Percentiles rank a stretch among this genome's conserved stretches.
phyloP scores from a whole-genome alignment of 805 yeast genomes.

The Myxozyma monticola region DNA sequence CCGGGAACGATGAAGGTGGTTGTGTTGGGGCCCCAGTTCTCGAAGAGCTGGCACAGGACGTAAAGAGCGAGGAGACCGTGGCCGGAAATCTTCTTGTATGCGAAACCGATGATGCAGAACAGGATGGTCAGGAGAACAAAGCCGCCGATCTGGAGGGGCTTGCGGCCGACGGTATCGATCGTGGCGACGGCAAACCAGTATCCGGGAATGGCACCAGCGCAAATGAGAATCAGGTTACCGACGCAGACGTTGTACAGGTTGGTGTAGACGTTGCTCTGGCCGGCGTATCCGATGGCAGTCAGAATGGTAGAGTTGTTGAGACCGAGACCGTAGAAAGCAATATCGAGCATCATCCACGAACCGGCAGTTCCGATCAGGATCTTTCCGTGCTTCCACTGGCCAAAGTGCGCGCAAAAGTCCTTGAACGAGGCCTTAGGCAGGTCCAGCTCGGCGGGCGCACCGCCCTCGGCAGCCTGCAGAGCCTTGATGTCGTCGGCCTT shows the following conservation, averaged over 20 bases:
- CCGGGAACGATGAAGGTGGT: slow-evolving; percentile 91
- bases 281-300: slow-evolving; percentile 81
- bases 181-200: slow-evolving; percentile 85
- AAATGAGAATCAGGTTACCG: slow-evolving; percentile 87
- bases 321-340: slow-evolving; percentile 87
- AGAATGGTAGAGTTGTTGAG: slow-evolving; percentile 78
- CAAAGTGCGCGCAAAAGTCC: slow-evolving; percentile 73
- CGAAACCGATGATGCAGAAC: slow-evolving; percentile 82
- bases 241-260: slow-evolving; percentile 76
- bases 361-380: slow-evolving; percentile 85
- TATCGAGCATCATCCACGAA: slow-evolving; percentile 87
- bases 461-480: slow-evolving; percentile 15
- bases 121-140: slow-evolving; percentile 68
- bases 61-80: slow-evolving; percentile 74
- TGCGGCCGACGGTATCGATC: slow-evolving; percentile 79
- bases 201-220: slow-evolving; percentile 96
- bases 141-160: slow-evolving; percentile 75
- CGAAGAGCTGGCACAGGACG: slow-evolving; percentile 81
- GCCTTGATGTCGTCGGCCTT: slow-evolving; percentile 39
- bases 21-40: slow-evolving; percentile 90
- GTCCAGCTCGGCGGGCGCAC: slow-evolving; percentile 45
- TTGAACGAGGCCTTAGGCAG: slow-evolving; percentile 76
- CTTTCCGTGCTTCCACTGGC: slow-evolving; percentile 85
- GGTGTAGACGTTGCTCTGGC: slow-evolving; percentile 65
- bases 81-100: slow-evolving; percentile 66